Conservation (phyloP, 169 alveolate genomes). For the Babesia divergens region DNA sequence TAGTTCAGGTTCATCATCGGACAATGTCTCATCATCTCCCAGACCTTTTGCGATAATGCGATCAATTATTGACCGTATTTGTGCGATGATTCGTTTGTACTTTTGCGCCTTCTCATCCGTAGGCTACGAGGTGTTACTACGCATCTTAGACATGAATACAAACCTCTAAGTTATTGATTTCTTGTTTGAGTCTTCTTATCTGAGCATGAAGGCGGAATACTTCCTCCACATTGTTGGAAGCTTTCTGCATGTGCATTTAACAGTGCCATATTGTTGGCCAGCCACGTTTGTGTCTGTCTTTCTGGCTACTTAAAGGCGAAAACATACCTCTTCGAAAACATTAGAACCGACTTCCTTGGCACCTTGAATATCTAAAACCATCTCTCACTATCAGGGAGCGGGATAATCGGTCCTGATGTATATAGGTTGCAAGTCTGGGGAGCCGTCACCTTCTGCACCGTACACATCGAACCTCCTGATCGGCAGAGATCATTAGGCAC, state of each 20-base stretch:
- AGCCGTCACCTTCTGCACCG: neutral
- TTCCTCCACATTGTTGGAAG: slow-evolving; percentile 31
- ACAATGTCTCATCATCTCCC: slow-evolving; percentile 4
- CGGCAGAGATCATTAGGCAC: neutral
- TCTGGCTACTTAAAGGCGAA: neutral
- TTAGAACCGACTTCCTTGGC: slow-evolving; percentile 39
- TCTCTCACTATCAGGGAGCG: neutral
- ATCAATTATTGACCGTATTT: slow-evolving; percentile 11
- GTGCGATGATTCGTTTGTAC: slow-evolving; percentile 4
- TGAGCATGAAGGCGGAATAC: slow-evolving; percentile 16
- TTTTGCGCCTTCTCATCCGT: neutral
- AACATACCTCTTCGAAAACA: slow-evolving; percentile 52
- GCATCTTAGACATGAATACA: neutral
- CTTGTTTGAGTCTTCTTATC: slow-evolving; percentile 17
- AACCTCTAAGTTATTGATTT: slow-evolving; percentile 7
- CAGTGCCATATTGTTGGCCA: too few species aligned
- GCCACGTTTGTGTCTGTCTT: neutral
- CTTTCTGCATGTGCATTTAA: slow-evolving; percentile 24
- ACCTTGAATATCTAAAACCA: slow-evolving; percentile 6
- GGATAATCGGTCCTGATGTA: neutral
- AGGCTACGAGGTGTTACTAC: neutral
- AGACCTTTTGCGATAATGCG: slow-evolving; percentile 1
- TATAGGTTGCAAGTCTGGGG: neutral
- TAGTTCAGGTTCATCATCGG: neutral
- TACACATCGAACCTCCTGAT: neutral